Conservation (phyloP, 257 asterid species). For the Echium plantagineum region DNA sequence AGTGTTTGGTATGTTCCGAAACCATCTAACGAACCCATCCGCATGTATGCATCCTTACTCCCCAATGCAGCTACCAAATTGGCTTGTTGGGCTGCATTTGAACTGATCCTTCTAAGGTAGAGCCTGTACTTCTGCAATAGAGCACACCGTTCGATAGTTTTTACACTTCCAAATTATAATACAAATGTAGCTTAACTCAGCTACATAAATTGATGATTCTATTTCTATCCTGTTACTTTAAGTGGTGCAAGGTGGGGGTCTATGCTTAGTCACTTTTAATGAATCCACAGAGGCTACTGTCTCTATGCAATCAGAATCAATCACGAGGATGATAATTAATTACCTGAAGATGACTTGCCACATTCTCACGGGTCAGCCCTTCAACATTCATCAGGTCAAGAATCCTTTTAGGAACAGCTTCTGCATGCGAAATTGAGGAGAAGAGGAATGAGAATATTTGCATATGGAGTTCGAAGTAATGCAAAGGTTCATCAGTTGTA, state of each 20-base stretch:
- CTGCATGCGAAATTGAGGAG: conserved; percentile 25
- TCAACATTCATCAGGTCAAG: conserved; percentile 83
- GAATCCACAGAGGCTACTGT: no score
- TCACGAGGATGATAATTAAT: background rate
- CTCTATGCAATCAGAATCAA: no score
- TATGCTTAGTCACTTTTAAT: no score
- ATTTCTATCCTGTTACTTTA: no score
- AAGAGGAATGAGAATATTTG: conserved; percentile 6
- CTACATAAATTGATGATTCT: no score
- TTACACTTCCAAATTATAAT: no score
- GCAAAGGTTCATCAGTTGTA: background rate
- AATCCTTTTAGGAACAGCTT: conserved; percentile 86
- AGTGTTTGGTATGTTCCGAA: conserved; percentile 47
- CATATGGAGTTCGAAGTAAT: conserved; percentile 1
- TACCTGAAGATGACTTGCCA: conserved; percentile 97
- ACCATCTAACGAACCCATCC: conserved; percentile 48
- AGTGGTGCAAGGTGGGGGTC: no score
- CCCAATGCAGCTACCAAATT: conserved; percentile 73
- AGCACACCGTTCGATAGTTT: background rate
- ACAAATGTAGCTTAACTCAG: no score
- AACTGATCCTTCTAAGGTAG: conserved; percentile 67
- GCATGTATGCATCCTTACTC: conserved; percentile 58
- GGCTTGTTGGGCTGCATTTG: conserved; percentile 57
- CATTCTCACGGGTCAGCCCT: conserved; percentile 81
- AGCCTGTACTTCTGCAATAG: conserved; percentile 74